phyloP scores from a whole-genome alignment of 139 green algal species.

The Micromonas pusilla region DNA sequence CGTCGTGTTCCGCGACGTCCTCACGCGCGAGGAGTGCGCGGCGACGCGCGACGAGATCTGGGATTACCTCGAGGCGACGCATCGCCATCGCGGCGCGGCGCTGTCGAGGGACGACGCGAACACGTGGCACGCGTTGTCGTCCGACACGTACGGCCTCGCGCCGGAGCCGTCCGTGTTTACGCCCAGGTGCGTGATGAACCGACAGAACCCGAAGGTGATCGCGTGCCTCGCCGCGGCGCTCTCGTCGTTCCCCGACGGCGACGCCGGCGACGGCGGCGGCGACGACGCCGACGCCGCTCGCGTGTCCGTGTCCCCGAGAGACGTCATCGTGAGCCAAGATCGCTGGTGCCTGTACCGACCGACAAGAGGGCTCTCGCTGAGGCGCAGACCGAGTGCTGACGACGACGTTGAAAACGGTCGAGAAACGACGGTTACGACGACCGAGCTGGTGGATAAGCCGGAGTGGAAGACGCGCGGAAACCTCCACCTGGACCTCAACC shows the following conservation, averaged over 20 bases:
- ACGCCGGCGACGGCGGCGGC: not conserved
- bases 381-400: not conserved
- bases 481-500: not conserved
- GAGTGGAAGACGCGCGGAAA: not conserved
- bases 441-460: not conserved
- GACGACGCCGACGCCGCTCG: not conserved
- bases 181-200: not conserved
- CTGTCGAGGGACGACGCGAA: not conserved
- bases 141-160: not conserved
- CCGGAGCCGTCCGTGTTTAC: not conserved
- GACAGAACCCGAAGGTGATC: not conserved
- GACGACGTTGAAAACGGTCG: not conserved
- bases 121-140: not conserved
- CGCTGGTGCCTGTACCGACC: not conserved
- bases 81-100: not conserved
- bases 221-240: not conserved
- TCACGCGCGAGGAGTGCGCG: not conserved
- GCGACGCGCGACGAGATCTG: not conserved
- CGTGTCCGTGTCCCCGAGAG: no score
- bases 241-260: not conserved
- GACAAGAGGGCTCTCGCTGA: not conserved
- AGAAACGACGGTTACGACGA: not conserved
- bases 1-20: not conserved
- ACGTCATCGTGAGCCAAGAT: not conserved
- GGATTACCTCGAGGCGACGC: not conserved